Conservation (phyloP, 805 yeast genomes). For the Sugiyamaella qingdaonensis region DNA sequence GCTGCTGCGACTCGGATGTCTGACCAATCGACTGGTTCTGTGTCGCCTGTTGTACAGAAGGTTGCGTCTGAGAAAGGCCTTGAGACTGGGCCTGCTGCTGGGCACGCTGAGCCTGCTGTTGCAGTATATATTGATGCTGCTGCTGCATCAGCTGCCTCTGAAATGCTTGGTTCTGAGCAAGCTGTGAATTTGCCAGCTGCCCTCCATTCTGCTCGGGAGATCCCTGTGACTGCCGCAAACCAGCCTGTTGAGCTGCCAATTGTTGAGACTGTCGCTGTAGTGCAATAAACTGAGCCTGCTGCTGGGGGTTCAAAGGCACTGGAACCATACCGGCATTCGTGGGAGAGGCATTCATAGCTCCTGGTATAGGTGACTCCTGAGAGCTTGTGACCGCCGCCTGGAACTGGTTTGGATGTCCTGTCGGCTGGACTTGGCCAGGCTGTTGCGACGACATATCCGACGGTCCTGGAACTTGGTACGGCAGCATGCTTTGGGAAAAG, state of each 20-base stretch:
- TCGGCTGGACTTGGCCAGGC: slow-evolving; percentile 1
- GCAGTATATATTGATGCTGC: slow-evolving; percentile 4
- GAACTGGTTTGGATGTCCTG: slow-evolving; percentile 1
- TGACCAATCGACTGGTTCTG: slow-evolving; percentile 14
- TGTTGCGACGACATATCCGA: slow-evolving; percentile 13
- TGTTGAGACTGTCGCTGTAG: slow-evolving; percentile 10
- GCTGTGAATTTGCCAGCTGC: neutral
- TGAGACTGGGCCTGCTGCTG: slow-evolving; percentile 10
- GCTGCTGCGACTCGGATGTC: neutral
- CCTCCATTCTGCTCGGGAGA: neutral
- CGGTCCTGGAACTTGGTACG: slow-evolving; percentile 13
- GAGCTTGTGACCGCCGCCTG: neutral
- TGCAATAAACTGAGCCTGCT: slow-evolving; percentile 12
- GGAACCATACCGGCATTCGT: neutral
- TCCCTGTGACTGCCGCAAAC: neutral
- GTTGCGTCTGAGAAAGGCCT: neutral
- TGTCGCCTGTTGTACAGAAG: neutral
- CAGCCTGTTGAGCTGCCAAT: neutral
- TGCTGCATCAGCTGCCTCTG: slow-evolving; percentile 11
- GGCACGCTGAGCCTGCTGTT: slow-evolving; percentile 13
- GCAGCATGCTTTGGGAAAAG: slow-evolving; percentile 5
- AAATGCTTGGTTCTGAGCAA: neutral
- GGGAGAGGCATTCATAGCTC: slow-evolving; percentile 3
- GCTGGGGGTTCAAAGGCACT: slow-evolving; percentile 11
- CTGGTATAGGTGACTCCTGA: slow-evolving; percentile 8